A percentile compares a stretch with the other conserved stretches of the same genome.
These are phyloP conservation scores for Penicillium sp. DNA, from an alignment of 2,329 filamentous ascomycete genomes.

Conservation along the genomic window DNA sequence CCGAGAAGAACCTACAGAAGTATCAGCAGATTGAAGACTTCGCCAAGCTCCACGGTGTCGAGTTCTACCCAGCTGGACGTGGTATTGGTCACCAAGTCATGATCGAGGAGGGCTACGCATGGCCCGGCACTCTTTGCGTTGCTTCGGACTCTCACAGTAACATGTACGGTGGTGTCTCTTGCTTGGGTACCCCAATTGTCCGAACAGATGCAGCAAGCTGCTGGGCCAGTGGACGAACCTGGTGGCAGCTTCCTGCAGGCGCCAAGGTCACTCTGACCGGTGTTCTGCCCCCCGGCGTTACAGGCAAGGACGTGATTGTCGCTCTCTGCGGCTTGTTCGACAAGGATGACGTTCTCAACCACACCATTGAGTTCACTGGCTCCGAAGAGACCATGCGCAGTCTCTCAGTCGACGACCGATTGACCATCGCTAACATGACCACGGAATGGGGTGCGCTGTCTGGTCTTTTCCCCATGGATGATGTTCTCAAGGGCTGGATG, in stretches of 20 bases:
- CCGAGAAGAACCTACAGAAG: constrained; percentile 77
- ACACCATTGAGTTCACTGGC: constrained; percentile 85
- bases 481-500: constrained; percentile 72
- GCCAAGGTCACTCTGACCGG: constrained; percentile 80
- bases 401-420: constrained; percentile 71
- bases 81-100: constrained; percentile 82
- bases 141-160: constrained; percentile 74
- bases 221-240: constrained; percentile 80
- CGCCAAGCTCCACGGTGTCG: constrained; percentile 74
- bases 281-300: constrained; percentile 75
- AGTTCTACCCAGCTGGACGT: constrained; percentile 75
- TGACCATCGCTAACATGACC: constrained; percentile 76
- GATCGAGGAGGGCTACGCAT: constrained; percentile 80
- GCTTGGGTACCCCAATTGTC: constrained; percentile 79
- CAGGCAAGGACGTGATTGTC: constrained; percentile 92
- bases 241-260: constrained; percentile 87
- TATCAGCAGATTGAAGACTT: constrained; percentile 83
- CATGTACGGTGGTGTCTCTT: constrained; percentile 81
- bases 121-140: constrained; percentile 80
- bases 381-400: constrained; percentile 75
- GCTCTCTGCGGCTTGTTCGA: constrained; percentile 86
- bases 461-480: constrained; percentile 81
- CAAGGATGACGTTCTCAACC: constrained; percentile 86
- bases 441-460: constrained; percentile 79
- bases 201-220: constrained; percentile 85